phyloP scores from a whole-genome alignment of 192 early-diverging fungal genomes.

The Backusella westeae region DNA sequence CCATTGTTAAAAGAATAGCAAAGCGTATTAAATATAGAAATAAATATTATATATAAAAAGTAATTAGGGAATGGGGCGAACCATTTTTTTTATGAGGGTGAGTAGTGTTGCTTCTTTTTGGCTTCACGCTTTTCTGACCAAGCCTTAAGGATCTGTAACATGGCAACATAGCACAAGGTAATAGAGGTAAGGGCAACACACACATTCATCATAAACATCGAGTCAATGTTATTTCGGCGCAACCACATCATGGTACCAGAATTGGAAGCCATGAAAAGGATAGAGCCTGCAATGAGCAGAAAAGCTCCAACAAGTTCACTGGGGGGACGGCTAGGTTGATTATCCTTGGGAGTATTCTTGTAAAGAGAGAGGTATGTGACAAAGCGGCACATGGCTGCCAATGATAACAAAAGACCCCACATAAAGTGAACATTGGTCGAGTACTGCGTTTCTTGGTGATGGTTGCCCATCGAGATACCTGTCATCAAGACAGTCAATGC shows the following conservation, averaged over 20 bases:
- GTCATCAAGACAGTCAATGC: slow-evolving; percentile 34
- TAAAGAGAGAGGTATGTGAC: slow-evolving; percentile 32
- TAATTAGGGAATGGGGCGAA: background rate
- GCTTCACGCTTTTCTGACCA: slow-evolving; percentile 31
- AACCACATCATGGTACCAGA: slow-evolving; percentile 33
- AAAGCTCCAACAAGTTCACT: slow-evolving; percentile 32
- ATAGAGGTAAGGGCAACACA: slow-evolving; percentile 32
- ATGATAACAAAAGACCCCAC: slow-evolving; percentile 31
- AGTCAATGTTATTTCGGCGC: slow-evolving; percentile 23
- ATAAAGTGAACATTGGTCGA: slow-evolving; percentile 33
- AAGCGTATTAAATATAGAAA: background rate
- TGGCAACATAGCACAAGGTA: slow-evolving; percentile 26
- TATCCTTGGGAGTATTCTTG: slow-evolving; percentile 5
- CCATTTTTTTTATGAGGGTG: background rate
- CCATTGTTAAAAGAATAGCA: background rate
- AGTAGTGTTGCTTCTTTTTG: slow-evolving; percentile 12
- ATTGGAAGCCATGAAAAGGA: slow-evolving; percentile 41
- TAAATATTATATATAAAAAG: background rate
- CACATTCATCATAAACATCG: slow-evolving; percentile 42
- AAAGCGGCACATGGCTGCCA: slow-evolving; percentile 29
- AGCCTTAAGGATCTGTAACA: slow-evolving; percentile 31
- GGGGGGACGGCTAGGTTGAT: slow-evolving; percentile 25
- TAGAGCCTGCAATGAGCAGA: slow-evolving; percentile 27
- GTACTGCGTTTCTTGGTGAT: slow-evolving; percentile 34
- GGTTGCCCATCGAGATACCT: slow-evolving; percentile 40